Conservation (phyloP, 192 early-diverging fungal species). For the Anaeromyces robustus region DNA sequence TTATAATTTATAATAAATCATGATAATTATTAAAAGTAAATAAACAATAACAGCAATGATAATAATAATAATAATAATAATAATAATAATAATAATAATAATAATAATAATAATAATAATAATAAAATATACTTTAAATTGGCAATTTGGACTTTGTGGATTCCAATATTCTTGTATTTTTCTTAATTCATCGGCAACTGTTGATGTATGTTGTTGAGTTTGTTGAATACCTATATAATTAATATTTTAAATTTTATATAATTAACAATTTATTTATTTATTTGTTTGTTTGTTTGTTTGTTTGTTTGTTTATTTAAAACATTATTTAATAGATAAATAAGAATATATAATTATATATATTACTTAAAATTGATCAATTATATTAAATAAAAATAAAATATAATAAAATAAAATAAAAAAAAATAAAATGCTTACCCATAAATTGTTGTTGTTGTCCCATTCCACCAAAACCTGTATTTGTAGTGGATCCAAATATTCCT, state of each 20-base stretch:
- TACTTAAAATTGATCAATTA: too few species aligned
- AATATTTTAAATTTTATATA: too few species aligned
- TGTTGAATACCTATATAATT: not conserved
- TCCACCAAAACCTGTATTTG: not conserved
- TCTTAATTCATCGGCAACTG: conserved; percentile 28
- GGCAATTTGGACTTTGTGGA: conserved; percentile 54
- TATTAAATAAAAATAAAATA: too few species aligned
- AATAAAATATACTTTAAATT: conserved; percentile 44
- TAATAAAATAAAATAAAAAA: too few species aligned
- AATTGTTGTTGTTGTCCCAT: not conserved
- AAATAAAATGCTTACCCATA: not conserved
- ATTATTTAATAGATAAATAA: too few species aligned
- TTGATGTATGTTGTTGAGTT: not conserved
- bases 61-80: conserved; percentile 2
- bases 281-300: too few species aligned
- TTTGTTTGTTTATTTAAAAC: too few species aligned
- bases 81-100: not conserved
- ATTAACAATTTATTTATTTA: too few species aligned
- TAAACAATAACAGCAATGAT: too few species aligned
- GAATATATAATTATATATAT: too few species aligned
- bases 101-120: not conserved
- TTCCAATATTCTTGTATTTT: conserved; percentile 62
- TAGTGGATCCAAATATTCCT: not conserved
- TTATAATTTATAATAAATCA: not conserved
- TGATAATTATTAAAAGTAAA: too few species aligned